Base-by-base conservation (phyloP, 1,284 basidiomycete genomes). In the Ceratobasidium sp. region DNA sequence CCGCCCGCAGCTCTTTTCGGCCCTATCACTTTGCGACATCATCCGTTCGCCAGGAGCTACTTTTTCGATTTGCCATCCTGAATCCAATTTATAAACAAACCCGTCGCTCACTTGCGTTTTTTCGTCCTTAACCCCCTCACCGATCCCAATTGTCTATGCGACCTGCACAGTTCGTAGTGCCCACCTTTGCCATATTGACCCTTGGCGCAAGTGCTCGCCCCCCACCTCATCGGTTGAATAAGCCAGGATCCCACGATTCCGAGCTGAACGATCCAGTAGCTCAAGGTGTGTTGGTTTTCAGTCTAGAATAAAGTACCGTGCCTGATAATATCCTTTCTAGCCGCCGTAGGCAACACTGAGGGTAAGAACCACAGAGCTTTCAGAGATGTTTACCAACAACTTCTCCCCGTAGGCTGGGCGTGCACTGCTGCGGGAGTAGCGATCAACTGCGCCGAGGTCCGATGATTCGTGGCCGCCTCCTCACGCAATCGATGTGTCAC, bases 331-430 rank as follows among this genome's bases (percentile, higher is more conserved):
- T 7, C 6, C 13, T 29, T n/a, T 54, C 1, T 25, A 73, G 70
- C 70, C 22, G 70, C 70, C n/a, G 59, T 64, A 73, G 70, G 70
- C 13, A 73, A 73, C 57, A 73, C 59, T 46, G 59, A 73, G 3
- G 70, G 70, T 73, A 40, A 37, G 70, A 3, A 25, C 9, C 34
- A 44, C 13, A n/a, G 11, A 13, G 34, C 11, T 9, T 8, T 7
- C 9, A 62, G 25, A 8, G 9, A 7, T 13, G 40, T 17, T 9
- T 43, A 44, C 40, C 44, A 44, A 62, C 40, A 3, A 0, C 11
- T 51, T 44, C 17, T 4, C n/a, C 5, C 25, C n/a, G 11, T 17
- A 73, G 70, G 70, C 25, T 59, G 49, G 56, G 70, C 70, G 17
- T 73, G 70, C 25, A 73, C 70, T 34, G 22, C 57, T 34, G 59